These are phyloP conservation scores for Poteriospumella lacustris DNA, from an alignment of 108 stramenopile genomes.

Conservation along the genomic window DNA sequence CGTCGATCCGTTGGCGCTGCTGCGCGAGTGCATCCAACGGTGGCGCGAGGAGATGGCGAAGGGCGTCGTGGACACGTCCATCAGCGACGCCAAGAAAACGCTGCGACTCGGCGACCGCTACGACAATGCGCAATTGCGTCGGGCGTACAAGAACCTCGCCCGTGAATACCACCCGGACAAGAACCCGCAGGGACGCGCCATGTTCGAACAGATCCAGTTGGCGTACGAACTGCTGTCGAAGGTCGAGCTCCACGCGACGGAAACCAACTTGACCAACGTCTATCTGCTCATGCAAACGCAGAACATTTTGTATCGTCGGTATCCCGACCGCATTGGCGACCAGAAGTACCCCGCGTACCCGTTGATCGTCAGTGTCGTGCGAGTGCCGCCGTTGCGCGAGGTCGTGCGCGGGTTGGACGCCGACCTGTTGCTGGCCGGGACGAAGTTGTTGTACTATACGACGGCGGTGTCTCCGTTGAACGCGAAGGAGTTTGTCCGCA, in stretches of 20 bases:
- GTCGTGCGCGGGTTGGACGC: not conserved
- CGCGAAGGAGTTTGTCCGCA: constrained; percentile 67
- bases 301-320: constrained; percentile 64
- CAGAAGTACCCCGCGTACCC: constrained; percentile 71
- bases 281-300: constrained; percentile 61
- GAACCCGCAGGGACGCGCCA: constrained; percentile 66
- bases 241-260: not conserved
- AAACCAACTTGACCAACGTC: constrained; percentile 24
- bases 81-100: constrained; percentile 44
- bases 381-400: constrained; percentile 24
- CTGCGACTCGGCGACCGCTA: constrained; percentile 55
- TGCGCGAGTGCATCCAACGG: constrained; percentile 59
- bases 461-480: constrained; percentile 67
- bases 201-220: constrained; percentile 66
- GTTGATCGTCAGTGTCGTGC: constrained; percentile 52
- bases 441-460: constrained; percentile 57
- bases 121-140: constrained; percentile 56
- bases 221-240: constrained; percentile 64
- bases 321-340: constrained; percentile 52
- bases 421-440: constrained; percentile 20
- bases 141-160: constrained; percentile 60
- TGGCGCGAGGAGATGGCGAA: constrained; percentile 61
- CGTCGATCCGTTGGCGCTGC: constrained; percentile 65
- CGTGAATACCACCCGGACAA: constrained; percentile 67
- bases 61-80: constrained; percentile 48